Evolutionary conservation across 108 stramenopile species (phyloP), one percentile per base, ranked within the genome.

Genomic region (Bacterosira constricta): DNA sequence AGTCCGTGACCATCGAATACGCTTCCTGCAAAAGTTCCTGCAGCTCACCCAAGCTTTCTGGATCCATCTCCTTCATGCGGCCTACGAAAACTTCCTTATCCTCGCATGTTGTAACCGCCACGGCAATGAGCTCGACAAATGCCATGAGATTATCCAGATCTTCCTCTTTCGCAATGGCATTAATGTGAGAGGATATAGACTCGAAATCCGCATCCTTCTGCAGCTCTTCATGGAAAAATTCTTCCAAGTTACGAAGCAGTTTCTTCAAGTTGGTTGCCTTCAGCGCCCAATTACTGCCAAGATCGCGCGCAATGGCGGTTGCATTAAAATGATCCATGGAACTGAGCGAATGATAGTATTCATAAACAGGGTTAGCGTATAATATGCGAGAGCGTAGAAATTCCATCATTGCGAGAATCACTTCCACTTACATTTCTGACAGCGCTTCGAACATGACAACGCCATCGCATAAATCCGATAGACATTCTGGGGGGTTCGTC

Each of bases 231-330:
- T 91, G 90, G 54, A 80, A 94, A 53, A 79, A 94, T 42, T 83
- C 73, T 58, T 94, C 85, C 34, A 94, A 45, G 63, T 91, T 91
- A 38, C 93, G 86, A 13, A 91, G 73, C n/a, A 94, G 82, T 71
- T 94, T 94, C 32, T 90, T 84, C 18, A 94, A 58, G 57, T 94
- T 94, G 65, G 89, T 82, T 4, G 86, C 79, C 70, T 91, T 94
- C 37, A 94, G 69, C 9, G 88, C 90, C 93, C 93, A 94, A 57
- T 94, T 94, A 45, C 83, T 83, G 42, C 93, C 89, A 42, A 90
- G 66, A 56, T 94, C 85, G 63, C 89, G 90, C 60, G 87, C 86
- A 72, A 94, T 91, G 18, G 89, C 88, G 25, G 93, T 89, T 15
- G 93, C 86, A 78, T 94, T 90, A 80, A 94, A 94, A 57, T 90